Conservation (phyloP, 2,329 filamentous ascomycete genomes). For the Aspergillus latus region DNA sequence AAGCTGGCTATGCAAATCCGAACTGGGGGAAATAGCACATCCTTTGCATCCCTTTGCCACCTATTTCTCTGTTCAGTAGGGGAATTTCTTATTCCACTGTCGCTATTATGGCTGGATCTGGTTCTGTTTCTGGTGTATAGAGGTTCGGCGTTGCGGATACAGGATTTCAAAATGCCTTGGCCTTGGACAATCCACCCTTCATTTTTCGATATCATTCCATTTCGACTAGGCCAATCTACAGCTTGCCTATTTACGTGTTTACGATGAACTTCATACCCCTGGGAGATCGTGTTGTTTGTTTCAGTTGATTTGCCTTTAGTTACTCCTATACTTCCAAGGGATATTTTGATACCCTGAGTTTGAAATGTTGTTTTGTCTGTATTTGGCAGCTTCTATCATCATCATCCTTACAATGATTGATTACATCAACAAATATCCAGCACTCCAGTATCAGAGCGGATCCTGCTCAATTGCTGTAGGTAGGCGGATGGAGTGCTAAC, state of each 20-base stretch:
- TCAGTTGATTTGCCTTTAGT: background rate
- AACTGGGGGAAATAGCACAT: constrained; percentile 29
- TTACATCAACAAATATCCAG: background rate
- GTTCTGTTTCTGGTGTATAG: background rate
- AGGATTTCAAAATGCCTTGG: constrained; percentile 16
- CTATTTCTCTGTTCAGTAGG: constrained; percentile 5
- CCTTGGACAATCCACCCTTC: constrained; percentile 1
- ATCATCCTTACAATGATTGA: background rate
- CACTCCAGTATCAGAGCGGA: too few species aligned
- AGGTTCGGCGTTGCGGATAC: constrained; percentile 27
- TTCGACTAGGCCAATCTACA: too few species aligned
- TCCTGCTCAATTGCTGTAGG: background rate
- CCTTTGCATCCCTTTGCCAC: background rate
- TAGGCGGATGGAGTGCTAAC: background rate
- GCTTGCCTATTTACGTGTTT: constrained; percentile 17
- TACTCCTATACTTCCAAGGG: constrained; percentile 7
- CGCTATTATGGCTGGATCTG: background rate
- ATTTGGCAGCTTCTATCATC: background rate
- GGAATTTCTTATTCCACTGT: background rate
- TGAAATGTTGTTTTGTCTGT: background rate
- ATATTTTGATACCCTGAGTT: constrained; percentile 5
- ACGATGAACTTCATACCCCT: constrained; percentile 28
- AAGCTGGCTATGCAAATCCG: constrained; percentile 28
- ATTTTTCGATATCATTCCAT: background rate
- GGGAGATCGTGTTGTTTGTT: constrained; percentile 16